Base-by-base conservation (phyloP, 1,139 yeast genomes). In the Yamadazyma aaseri region DNA sequence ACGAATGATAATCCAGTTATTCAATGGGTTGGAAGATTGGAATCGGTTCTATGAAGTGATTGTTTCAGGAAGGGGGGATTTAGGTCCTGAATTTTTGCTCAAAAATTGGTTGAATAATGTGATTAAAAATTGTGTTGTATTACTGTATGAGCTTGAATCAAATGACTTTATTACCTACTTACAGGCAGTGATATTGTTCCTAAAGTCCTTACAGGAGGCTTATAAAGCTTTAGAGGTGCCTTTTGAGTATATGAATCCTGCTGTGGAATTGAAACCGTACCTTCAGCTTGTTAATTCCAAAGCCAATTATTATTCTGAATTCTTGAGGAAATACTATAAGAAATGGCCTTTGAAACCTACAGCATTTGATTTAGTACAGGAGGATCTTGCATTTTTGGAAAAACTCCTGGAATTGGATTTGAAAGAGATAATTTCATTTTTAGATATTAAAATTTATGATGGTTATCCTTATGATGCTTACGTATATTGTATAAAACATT, bases 21-120 rank as follows among this genome's bases (percentile, higher is more conserved):
- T 46, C 6, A 22, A 14, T 5, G 18, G 18, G 7, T n/a, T 34
- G 17, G 20, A 18, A 12, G 26, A 18, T 7, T 20, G 27, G 29
- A 22, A 29, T 10, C 29, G 11, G 7, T 17, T 10, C 12, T 23
- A 17, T 9, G 25, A 27, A 5, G 17, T 22, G 11, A 27, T 32
- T 20, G 31, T 26, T 6, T 7, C 9, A 10, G 38, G 30, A 8
- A 18, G 18, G 30, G 24, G 26, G 4, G 15, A 11, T 17, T 25
- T 34, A n/a, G 38, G 33, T 3, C 46, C 46, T 3, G 28, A 21
- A 2, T 33, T 29, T 20, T 34, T 44, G 22, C 20, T 34, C 4
- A 15, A 27, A 3, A 35, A 36, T 14, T 45, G 49, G 49, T 28
- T 36, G 13, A 20, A 25, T 7, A 33, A 33, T 8, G 10, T 39